Evolutionary conservation across 1,284 basidiomycete genomes (phyloP).

Genomic region (Ustilago xerochloae): DNA sequence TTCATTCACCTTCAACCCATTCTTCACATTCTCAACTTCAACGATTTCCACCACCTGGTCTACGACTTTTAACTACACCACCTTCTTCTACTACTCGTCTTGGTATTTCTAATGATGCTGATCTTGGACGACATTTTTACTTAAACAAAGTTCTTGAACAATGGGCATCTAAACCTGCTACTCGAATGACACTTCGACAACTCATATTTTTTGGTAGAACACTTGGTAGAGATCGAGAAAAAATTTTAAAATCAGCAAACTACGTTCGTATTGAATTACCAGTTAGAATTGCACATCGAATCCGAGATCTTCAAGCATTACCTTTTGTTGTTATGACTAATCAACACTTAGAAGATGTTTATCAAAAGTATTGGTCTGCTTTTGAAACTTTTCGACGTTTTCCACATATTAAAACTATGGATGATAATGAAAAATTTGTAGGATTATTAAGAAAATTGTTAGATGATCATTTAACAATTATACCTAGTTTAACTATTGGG

Average conservation of each 20-base stretch:
- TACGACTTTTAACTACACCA: constrained; percentile 6
- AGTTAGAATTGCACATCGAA: constrained; percentile 85
- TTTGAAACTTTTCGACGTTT: constrained; percentile 76
- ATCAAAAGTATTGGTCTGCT: constrained; percentile 73
- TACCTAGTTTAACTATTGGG: constrained; percentile 60
- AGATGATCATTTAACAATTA: constrained; percentile 74
- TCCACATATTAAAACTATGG: constrained; percentile 78
- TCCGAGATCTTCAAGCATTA: constrained; percentile 85
- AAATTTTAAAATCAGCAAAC: constrained; percentile 75
- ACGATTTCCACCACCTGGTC: constrained; percentile 2
- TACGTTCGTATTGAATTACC: constrained; percentile 89
- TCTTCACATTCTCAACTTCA: neutral
- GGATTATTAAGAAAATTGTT: constrained; percentile 76
- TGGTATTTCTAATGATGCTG: constrained; percentile 38
- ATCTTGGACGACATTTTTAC: constrained; percentile 76
- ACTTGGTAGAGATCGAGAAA: constrained; percentile 51
- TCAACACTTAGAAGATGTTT: constrained; percentile 83
- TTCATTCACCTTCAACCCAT: neutral
- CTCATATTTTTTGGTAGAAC: constrained; percentile 73
- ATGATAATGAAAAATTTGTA: constrained; percentile 84
- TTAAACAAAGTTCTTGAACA: constrained; percentile 84
- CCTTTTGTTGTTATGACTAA: constrained; percentile 90
- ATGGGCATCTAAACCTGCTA: constrained; percentile 80
- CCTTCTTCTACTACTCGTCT: constrained; percentile 8
- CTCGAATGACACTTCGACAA: constrained; percentile 81